Evolutionary conservation across 83 land plant genomes (phyloP).

Genomic region (Thuja plicata): DNA sequence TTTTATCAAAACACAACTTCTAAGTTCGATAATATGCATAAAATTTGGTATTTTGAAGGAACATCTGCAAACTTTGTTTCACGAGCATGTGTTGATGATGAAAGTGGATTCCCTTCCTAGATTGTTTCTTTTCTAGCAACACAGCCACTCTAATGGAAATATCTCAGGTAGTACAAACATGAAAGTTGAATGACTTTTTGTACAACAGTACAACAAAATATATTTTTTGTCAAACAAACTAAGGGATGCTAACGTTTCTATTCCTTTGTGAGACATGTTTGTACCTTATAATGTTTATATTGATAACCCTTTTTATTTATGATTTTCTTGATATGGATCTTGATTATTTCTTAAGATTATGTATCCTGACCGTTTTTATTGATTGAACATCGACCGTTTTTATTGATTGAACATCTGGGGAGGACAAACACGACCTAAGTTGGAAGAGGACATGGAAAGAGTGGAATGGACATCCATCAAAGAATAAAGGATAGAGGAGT

Average conservation of each 20-base stretch:
- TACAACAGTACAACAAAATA: background rate
- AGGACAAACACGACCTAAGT: too few species aligned
- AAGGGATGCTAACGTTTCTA: background rate
- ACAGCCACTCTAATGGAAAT: too few species aligned
- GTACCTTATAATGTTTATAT: background rate
- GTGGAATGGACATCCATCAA: too few species aligned
- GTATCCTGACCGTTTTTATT: too few species aligned
- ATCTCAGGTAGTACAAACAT: conserved; percentile 40
- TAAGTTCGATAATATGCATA: background rate
- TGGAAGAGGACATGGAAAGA: too few species aligned
- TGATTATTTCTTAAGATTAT: too few species aligned
- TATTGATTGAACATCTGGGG: too few species aligned
- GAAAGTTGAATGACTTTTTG: background rate
- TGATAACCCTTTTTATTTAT: background rate
- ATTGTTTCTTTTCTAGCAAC: conserved; percentile 49
- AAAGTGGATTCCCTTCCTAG: conserved; percentile 75
- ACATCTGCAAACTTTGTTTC: conserved; percentile 47
- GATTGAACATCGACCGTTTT: too few species aligned
- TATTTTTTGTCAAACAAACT: background rate
- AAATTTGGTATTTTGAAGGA: conserved; percentile 19
- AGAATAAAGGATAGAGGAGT: too few species aligned
- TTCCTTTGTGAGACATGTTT: too few species aligned
- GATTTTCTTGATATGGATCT: background rate
- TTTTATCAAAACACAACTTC: background rate
- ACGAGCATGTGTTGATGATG: conserved; percentile 34